Evolutionary conservation across 2,329 filamentous ascomycete genomes (phyloP), one percentile per base, ranked within the genome.

Genomic region (Cladophialophora carrionii): DNA sequence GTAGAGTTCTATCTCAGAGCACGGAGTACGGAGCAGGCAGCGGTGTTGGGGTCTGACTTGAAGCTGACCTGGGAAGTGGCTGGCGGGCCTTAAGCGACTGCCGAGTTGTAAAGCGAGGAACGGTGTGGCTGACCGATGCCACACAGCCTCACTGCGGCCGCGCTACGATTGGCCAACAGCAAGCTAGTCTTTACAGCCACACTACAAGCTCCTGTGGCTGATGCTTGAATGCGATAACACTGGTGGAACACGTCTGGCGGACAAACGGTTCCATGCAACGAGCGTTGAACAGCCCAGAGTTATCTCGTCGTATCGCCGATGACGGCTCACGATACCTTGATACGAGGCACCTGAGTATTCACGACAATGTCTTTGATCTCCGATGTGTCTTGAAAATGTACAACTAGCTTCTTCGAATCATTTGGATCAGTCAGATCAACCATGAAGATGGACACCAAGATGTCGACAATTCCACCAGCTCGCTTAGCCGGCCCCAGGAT

Each of bases 21-120:
- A 37, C 31, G 17, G 9, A 12, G 12, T 49, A 48, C 26, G 6
- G n/a, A 52, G 46, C 20, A 60, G 43, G 57, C 57, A 60, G 31
- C 57, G 6, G 17, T 41, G 57, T 60, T 52, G 29, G 48, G 10
- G 48, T 29, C 22, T 29, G n/a, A 22, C 48, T 29, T 51, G 22
- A 51, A 43, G 48, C 48, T 51, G 48, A 51, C 4, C 48, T 26
- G 22, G 12, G 20, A 29, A 29, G 24, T 14, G 48, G 20, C 48
- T 51, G 48, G 29, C 5, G 10, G 52, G 29, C 29, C 26, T 31
- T 31, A 26, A 34, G 29, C 22, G 48, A 5, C 14, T 52, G 22
- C 20, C 12, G 26, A 24, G 48, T 10, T 20, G 22, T 20, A 26
- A 20, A 24, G 20, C 37, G 8, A 43, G 37, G 24, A 17, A 20